Base-by-base conservation (phyloP, 805 yeast genomes). In the Sugiyamaella americana region DNA sequence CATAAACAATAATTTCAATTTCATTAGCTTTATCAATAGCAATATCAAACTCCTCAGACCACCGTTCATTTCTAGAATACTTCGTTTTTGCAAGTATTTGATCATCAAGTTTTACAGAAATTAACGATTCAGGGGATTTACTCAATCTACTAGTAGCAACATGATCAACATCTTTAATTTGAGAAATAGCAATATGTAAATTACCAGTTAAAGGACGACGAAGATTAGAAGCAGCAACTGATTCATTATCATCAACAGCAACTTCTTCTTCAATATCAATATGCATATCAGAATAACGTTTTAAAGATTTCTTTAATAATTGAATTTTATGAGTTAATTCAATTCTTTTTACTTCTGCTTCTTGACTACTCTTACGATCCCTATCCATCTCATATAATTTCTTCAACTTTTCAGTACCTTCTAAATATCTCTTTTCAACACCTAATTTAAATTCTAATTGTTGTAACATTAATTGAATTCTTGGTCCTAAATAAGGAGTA, bases 391-490 rank as follows among this genome's bases (percentile, higher is more conserved):
- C 82, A 62, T 93, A 93, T 45, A 93, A 76, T 55, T 81, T 85
- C 22, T 84, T 81, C 60, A 93, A 77, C 64, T 91, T 93, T 53
- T 87, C 94, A 55, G 88, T 88, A 4, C 97, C 98, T 54, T 82
- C 91, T 58, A 82, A 81, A 66, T 91, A 93, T 66, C 93, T 95
- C 57, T 86, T 80, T 64, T 93, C 99, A 34, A 91, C 95, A 60
- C 91, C 93, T 40, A 91, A 73, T 66, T 93, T 93, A 65, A 91
- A 88, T 62, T 89, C 96, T 50, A 93, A 73, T 65, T 88, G 95
- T 67, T 89, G 97, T 46, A 91, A 75, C 98, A 93, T 89, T 58
- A 86, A 82, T 66, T 87, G 96, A 59, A 93, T 93, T 52, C 93
- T 78, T 58, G 93, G 96, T 8, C 97, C 96, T 55, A 93, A 70